Evolutionary conservation across 2,329 filamentous ascomycete genomes (phyloP).

Genomic region (Hypocrella siamensis): DNA sequence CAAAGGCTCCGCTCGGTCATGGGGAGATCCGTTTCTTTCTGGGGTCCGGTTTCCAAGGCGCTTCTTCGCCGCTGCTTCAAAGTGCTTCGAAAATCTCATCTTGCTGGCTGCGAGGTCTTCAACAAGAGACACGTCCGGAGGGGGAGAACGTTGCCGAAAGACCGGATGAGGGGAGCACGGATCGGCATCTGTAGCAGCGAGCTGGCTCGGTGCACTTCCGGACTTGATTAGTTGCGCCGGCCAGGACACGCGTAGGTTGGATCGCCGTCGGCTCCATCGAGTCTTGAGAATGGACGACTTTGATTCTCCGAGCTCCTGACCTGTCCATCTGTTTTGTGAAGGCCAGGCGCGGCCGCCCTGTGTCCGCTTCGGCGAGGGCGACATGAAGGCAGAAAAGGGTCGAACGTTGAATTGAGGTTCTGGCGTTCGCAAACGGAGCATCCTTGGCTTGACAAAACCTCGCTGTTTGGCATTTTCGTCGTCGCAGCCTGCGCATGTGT

Average conservation of each 20-base stretch:
- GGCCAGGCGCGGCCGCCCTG: background rate
- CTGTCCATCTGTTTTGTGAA: no score
- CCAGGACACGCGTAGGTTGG: conserved; percentile 2
- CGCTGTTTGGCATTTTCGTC: background rate
- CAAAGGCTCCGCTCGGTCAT: no score
- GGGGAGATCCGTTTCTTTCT: no score
- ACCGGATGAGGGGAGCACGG: background rate
- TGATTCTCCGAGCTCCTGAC: no score
- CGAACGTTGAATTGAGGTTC: conserved; percentile 33
- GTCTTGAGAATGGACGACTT: conserved; percentile 19
- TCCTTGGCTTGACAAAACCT: background rate
- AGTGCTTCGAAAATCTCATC: conserved; percentile 30
- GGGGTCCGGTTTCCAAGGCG: no score
- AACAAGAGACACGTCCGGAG: conserved; percentile 18
- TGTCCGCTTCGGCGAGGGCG: conserved; percentile 27
- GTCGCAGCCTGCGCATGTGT: background rate
- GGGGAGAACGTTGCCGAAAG: conserved; percentile 24
- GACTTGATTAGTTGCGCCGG: background rate
- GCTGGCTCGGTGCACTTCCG: background rate
- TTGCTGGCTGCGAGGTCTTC: conserved; percentile 18
- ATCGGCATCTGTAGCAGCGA: background rate
- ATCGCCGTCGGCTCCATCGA: conserved; percentile 4
- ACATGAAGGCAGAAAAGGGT: conserved; percentile 36
- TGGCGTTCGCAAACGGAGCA: conserved; percentile 16
- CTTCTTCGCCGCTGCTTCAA: conserved; percentile 26